Conservation (phyloP, 306 rosid genomes). For the Prinsepia uniflora region DNA sequence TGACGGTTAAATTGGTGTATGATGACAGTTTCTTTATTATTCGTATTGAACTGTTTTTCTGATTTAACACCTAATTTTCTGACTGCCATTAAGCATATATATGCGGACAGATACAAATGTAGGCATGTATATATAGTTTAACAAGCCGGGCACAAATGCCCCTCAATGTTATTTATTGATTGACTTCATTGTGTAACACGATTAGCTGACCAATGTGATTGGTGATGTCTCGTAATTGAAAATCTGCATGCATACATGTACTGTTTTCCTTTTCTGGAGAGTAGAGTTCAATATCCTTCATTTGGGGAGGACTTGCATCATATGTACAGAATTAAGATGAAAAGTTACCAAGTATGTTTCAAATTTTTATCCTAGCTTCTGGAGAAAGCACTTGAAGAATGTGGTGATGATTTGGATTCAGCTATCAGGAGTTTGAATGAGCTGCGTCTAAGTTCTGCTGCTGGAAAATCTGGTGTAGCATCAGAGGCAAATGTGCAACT, state of each 20-base stretch:
- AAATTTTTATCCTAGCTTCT: slow-evolving; percentile 40
- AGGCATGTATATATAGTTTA: background rate
- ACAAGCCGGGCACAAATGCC: background rate
- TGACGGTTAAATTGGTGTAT: background rate
- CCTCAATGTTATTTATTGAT: background rate
- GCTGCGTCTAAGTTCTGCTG: slow-evolving; percentile 45
- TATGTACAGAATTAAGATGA: background rate
- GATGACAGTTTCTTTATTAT: background rate
- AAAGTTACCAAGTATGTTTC: slow-evolving; percentile 1
- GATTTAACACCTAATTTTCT: background rate
- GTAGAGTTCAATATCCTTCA: background rate
- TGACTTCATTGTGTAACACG: background rate
- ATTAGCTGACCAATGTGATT: background rate
- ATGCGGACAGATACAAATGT: background rate
- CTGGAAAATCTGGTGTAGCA: slow-evolving; percentile 22
- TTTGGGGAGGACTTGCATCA: background rate
- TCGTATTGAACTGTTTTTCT: no score
- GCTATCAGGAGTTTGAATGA: slow-evolving; percentile 67
- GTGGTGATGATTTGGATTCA: slow-evolving; percentile 71
- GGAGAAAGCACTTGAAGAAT: slow-evolving; percentile 70
- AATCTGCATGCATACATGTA: no score
- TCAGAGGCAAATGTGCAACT: slow-evolving; percentile 33
- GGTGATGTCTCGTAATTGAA: background rate
- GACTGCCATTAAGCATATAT: background rate
- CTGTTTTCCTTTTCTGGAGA: background rate